Base-by-base conservation (phyloP, 2,329 filamentous ascomycete genomes). In the Fusarium illudens region DNA sequence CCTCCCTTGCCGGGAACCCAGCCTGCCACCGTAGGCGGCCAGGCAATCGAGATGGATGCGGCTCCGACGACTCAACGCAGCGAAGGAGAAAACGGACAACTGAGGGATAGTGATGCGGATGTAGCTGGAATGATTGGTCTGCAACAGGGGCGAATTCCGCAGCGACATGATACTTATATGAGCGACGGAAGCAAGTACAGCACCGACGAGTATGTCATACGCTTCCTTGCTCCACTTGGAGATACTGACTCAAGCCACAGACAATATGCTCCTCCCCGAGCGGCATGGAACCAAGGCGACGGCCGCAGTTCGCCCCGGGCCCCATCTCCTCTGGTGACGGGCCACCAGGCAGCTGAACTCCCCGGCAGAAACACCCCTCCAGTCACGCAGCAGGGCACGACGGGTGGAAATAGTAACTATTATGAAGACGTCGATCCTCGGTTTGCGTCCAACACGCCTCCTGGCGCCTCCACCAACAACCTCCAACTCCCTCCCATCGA, bases 351-450 rank as follows among this genome's bases (percentile, higher is more conserved):
- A 34, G 77, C 79, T 58, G 81, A 84, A 62, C 72, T 79, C 30
- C 73, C 79, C 39, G 75, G 70, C 46, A 77, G 76, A 44, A 76
- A 75, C 37, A 78, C 79, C 30, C 76, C 79, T 15, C 72, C 79
- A 15, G 72, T 73, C 13, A 27, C 44, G 37, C 75, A 74, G 53
- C 71, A 70, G 8, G 65, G 71, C 64, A 77, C 68, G 22, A 33
- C 53, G 9, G 55, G 37, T 50, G 81, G 74, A 51, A 58, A 52
- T 13, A 69, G 52, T 71, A 80, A 86, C 65, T 98, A 98, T 80
- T 97, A 96, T 75, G 96, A 98, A 83, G 95, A 98, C 77, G 89
- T 97, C 12, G 94, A 97, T 70, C 94, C 95, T 44, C 92, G 90
- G 59, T 98, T 97, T 75, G 91, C 89, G 32, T 85, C 65, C n/a